Evolutionary conservation across 306 rosid species (phyloP).

Genomic region (Citrullus mucosospermus): DNA sequence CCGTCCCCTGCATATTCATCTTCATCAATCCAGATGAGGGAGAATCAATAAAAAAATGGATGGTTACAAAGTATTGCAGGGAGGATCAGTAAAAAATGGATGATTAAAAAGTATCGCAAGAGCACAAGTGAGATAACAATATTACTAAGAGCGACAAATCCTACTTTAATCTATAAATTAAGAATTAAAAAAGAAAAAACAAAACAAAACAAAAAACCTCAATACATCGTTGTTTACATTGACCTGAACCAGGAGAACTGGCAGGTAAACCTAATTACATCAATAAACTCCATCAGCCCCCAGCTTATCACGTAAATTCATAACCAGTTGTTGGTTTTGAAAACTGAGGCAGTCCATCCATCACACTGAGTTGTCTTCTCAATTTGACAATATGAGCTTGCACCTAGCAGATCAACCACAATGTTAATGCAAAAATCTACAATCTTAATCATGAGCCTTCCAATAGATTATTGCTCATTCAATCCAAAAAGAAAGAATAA

Average conservation of each 20-base stretch:
- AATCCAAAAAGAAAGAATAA: background rate
- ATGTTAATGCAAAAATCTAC: constrained; percentile 3
- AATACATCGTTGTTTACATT: background rate
- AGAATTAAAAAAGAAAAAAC: too few relatives aligned
- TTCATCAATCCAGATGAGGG: background rate
- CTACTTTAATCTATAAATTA: background rate
- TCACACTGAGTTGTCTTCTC: constrained; percentile 64
- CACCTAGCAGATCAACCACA: constrained; percentile 41
- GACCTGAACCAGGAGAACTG: background rate
- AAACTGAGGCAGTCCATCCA: constrained; percentile 69
- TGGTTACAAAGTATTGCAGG: background rate
- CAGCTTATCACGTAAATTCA: constrained; percentile 17
- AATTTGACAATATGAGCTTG: constrained; percentile 84
- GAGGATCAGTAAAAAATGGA: background rate
- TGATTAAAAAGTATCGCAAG: background rate
- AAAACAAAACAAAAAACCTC: too few relatives aligned
- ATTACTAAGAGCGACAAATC: background rate
- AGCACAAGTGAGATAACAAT: background rate
- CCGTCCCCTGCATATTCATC: background rate
- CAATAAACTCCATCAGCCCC: background rate
- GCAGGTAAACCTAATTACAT: constrained; percentile 3
- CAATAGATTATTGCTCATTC: background rate
- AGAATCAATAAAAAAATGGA: background rate
- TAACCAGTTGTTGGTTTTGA: constrained; percentile 60
- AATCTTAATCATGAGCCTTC: background rate